Evolutionary conservation across 257 asterid species (phyloP).

Genomic region (Linaria vulgaris): DNA sequence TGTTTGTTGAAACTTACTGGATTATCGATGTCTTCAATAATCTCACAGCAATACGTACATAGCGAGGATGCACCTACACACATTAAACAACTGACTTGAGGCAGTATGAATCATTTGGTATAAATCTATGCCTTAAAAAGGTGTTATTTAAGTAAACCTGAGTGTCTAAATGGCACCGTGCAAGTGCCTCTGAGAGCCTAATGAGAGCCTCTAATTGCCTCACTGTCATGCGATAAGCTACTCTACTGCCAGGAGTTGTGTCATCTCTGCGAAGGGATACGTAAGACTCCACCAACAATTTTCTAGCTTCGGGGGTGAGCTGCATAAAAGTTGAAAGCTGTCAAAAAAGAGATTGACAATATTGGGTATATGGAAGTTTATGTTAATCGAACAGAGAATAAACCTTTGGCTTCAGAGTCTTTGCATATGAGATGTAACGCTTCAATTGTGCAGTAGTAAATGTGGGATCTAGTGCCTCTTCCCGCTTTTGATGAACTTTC

Average conservation of each 20-base stretch:
- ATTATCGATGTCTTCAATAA: conserved; percentile 86
- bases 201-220: conserved; percentile 93
- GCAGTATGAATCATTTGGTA: neutral
- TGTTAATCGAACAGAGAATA: neutral
- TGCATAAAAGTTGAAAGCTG: conserved; percentile 38
- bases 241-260: conserved; percentile 91
- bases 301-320: conserved; percentile 76
- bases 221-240: conserved; percentile 99
- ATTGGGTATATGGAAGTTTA: neutral
- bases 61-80: conserved; percentile 67
- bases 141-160: conserved; percentile 53
- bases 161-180: conserved; percentile 75
- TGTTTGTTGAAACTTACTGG: conserved; percentile 48
- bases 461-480: conserved; percentile 80
- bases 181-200: conserved; percentile 97
- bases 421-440: conserved; percentile 86
- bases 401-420: conserved; percentile 92
- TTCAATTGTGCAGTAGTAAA: conserved; percentile 79
- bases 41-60: conserved; percentile 73
- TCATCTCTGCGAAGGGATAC: conserved; percentile 89
- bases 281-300: conserved; percentile 82
- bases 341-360: conserved; percentile 20
- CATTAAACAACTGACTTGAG: conserved; percentile 22
- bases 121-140: neutral
- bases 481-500: conserved; percentile 83